Conservation (phyloP, 2,329 filamentous ascomycete species). For the Venturia oleaginea region DNA sequence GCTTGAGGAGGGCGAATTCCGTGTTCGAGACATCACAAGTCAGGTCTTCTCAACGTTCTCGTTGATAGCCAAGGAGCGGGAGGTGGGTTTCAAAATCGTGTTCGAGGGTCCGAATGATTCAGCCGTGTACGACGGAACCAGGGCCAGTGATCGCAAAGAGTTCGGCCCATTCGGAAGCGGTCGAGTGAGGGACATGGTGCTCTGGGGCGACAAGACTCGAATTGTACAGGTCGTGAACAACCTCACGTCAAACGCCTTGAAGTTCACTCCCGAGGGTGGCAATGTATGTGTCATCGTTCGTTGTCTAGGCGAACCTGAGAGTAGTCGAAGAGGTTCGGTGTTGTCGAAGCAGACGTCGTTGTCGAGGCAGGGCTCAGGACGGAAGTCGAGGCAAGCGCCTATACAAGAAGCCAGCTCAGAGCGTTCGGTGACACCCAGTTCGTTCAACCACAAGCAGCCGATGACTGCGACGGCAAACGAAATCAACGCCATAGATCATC, state of each 20-base stretch:
- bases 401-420: slow-evolving; percentile 7
- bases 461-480: slow-evolving; percentile 33
- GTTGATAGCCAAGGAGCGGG: slow-evolving; percentile 74
- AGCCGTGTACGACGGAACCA: slow-evolving; percentile 28
- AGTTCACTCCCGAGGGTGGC: slow-evolving; percentile 75
- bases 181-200: slow-evolving; percentile 70
- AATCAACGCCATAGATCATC: slow-evolving; percentile 35
- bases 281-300: slow-evolving; percentile 67
- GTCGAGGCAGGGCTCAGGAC: slow-evolving; percentile 22
- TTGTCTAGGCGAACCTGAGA: slow-evolving; percentile 55
- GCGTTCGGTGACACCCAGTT: not conserved
- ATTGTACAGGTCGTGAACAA: slow-evolving; percentile 93
- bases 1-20: slow-evolving; percentile 78
- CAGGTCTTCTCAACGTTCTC: slow-evolving; percentile 83
- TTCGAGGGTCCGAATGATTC: slow-evolving; percentile 49
- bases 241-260: slow-evolving; percentile 81
- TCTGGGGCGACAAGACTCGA: slow-evolving; percentile 88
- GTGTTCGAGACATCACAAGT: slow-evolving; percentile 70
- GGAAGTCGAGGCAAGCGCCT: slow-evolving; percentile 22
- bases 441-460: slow-evolving; percentile 22
- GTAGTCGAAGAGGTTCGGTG: slow-evolving; percentile 37
- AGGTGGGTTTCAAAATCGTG: slow-evolving; percentile 62
- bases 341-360: slow-evolving; percentile 29
- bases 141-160: slow-evolving; percentile 39
- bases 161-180: slow-evolving; percentile 58